Percentiles rank a stretch among this genome's conserved stretches.
phyloP scores from a whole-genome alignment of 129 eudicot species.

The Arctium lappa region DNA sequence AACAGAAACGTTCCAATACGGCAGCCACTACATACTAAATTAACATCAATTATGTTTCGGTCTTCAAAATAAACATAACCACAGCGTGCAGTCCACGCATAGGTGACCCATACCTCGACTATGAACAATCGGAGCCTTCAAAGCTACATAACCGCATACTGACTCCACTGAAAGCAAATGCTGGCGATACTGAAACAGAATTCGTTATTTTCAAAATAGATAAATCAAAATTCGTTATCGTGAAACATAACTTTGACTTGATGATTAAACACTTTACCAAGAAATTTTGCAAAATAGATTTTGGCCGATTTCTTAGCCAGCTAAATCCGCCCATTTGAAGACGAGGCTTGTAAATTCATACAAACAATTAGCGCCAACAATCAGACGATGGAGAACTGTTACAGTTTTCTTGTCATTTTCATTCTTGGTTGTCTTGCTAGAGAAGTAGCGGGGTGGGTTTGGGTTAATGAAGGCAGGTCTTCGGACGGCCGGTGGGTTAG shows the following conservation, averaged over 20 bases:
- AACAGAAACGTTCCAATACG: background rate
- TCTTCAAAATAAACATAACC: background rate
- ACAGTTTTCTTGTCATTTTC: background rate
- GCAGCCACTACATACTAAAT: background rate
- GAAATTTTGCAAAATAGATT: slow-evolving; percentile 17
- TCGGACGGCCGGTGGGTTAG: background rate
- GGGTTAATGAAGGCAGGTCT: background rate
- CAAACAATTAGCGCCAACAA: background rate
- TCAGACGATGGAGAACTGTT: background rate
- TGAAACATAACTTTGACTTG: background rate
- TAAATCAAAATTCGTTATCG: background rate
- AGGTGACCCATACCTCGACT: slow-evolving; percentile 13
- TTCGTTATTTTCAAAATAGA: background rate
- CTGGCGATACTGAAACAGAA: slow-evolving; percentile 28
- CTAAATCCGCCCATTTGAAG: slow-evolving; percentile 28
- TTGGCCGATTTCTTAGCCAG: slow-evolving; percentile 25
- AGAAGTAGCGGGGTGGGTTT: background rate
- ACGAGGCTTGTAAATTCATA: background rate
- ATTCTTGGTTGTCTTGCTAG: background rate
- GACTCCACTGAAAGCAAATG: slow-evolving; percentile 26
- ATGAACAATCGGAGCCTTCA: slow-evolving; percentile 14
- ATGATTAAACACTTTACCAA: slow-evolving; percentile 11
- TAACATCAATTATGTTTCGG: background rate
- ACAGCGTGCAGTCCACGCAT: background rate
- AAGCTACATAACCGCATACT: slow-evolving; percentile 17